Base-by-base conservation (phyloP, 768 basidiomycete species). In the Mycena rebaudengoi region DNA sequence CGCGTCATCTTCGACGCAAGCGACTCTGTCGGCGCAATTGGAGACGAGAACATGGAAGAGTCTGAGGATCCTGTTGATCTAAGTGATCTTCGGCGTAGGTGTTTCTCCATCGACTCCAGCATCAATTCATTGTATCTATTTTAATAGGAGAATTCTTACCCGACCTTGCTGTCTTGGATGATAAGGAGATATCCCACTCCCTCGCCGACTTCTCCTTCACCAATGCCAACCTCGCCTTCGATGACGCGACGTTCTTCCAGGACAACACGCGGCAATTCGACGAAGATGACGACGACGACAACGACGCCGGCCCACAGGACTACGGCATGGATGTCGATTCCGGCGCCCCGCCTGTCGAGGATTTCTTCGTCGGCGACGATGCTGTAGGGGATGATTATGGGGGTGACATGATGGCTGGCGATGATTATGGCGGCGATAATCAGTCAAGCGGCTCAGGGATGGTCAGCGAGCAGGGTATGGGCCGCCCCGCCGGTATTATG, bases 1-100 rank as follows among this genome's bases (percentile, higher is more conserved):
- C 83, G 95, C 62, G 92, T 99, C 51, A 93, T 99, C 26, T 99
- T 99, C 69, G 97, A 99, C 75, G 96, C 96, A 5, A 91, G 96
- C 59, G 97, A 98, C 74, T 91, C 94, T 0, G 89, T 92, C 74
- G 88, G 89, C 4, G 91, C 88, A 64, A 82, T 84, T 4, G 91
- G 94, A 45, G 89, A 89, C 32, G 94, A 94, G 46, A 85, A 87
- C 14, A 76, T 87, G 39, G 83, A 89, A 43, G 94, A 96, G 67
- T 87, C 88, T 3, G 85, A 86, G 65, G 88, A 90, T 54, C 81
- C 85, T 5, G 81, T 94, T 14, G 90, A 93, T 71, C 70, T 94
- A 43, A 85, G 81, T 28, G 79, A 83, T 62, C 77, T 92, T 45
- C 83, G 90, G 68, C 76, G 91, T 92, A 61, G 35, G 87, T 69